Conservation (phyloP, 768 basidiomycete species). For the Tephrocybe sp. region DNA sequence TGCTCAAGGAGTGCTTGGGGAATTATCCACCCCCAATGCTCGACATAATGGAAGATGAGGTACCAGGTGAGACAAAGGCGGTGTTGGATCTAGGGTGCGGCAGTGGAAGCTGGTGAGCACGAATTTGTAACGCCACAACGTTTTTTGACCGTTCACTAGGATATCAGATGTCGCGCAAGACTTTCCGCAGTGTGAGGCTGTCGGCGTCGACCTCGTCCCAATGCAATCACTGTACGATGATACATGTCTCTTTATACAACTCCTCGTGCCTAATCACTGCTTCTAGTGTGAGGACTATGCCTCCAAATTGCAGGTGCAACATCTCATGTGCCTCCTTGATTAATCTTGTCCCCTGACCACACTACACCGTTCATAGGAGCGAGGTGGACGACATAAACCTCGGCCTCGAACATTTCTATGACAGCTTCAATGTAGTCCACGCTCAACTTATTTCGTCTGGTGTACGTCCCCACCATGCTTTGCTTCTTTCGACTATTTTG, state of each 20-base stretch:
- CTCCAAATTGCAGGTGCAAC: constrained; percentile 62
- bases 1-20: constrained; percentile 65
- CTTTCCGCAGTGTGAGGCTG: constrained; percentile 64
- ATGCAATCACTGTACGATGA: constrained; percentile 64
- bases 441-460: constrained; percentile 70
- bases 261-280: constrained; percentile 14
- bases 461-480: constrained; percentile 39
- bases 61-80: constrained; percentile 55
- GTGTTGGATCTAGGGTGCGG: constrained; percentile 79
- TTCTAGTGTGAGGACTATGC: constrained; percentile 49
- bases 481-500: constrained; percentile 5
- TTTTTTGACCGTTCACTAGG: constrained; percentile 37
- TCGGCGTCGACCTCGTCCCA: constrained; percentile 79
- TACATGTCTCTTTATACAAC: constrained; percentile 7
- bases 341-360: too few species aligned
- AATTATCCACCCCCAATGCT: constrained; percentile 60
- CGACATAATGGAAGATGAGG: constrained; percentile 58
- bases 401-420: constrained; percentile 81
- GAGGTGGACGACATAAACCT: constrained; percentile 86
- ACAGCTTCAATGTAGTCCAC: constrained; percentile 74
- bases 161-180: constrained; percentile 72
- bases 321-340: not conserved
- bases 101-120: constrained; percentile 66
- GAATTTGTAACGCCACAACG: constrained; percentile 2
- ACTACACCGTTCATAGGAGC: too few species aligned